Percentiles rank a stretch among this genome's conserved stretches.
These are phyloP conservation scores for Aegilops sharonensis DNA, from an alignment of 176 grass and related monocot genomes.

Conservation along the genomic window DNA sequence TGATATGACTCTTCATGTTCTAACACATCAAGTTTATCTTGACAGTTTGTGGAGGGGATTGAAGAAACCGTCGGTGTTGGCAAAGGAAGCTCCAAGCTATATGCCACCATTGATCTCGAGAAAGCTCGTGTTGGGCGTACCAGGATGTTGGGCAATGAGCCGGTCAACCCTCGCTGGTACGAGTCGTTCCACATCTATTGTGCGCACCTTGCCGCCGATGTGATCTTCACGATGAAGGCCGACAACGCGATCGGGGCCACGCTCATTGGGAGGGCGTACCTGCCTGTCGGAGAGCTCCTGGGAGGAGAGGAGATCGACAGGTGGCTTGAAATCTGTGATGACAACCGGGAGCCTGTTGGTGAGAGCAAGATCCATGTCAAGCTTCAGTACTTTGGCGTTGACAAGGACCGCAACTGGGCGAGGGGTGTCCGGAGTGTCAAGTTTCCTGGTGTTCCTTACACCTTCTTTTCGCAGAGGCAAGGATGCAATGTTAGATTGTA, in stretches of 20 bases:
- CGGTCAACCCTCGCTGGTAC: slow-evolving; percentile 53
- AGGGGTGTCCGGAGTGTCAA: slow-evolving; percentile 48
- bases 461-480: slow-evolving; percentile 62
- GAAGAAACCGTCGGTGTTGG: slow-evolving; percentile 50
- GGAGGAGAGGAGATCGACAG: slow-evolving; percentile 42
- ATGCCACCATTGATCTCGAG: slow-evolving; percentile 69
- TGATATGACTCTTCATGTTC: background rate
- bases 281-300: slow-evolving; percentile 46
- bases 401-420: slow-evolving; percentile 48
- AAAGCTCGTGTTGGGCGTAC: slow-evolving; percentile 63
- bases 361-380: slow-evolving; percentile 60
- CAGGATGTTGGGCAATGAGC: slow-evolving; percentile 41
- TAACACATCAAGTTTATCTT: background rate
- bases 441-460: slow-evolving; percentile 67
- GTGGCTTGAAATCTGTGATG: slow-evolving; percentile 50
- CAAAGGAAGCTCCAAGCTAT: slow-evolving; percentile 50
- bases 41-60: slow-evolving; percentile 63
- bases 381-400: slow-evolving; percentile 48
- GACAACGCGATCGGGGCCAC: slow-evolving; percentile 51
- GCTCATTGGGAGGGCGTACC: slow-evolving; percentile 56
- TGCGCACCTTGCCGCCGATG: slow-evolving; percentile 55
- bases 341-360: slow-evolving; percentile 27
- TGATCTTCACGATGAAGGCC: slow-evolving; percentile 67
- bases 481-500: slow-evolving; percentile 58
- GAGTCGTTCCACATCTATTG: slow-evolving; percentile 82